Evolutionary conservation across 768 basidiomycete species (phyloP).

Genomic region (Arthromyces matolae): DNA sequence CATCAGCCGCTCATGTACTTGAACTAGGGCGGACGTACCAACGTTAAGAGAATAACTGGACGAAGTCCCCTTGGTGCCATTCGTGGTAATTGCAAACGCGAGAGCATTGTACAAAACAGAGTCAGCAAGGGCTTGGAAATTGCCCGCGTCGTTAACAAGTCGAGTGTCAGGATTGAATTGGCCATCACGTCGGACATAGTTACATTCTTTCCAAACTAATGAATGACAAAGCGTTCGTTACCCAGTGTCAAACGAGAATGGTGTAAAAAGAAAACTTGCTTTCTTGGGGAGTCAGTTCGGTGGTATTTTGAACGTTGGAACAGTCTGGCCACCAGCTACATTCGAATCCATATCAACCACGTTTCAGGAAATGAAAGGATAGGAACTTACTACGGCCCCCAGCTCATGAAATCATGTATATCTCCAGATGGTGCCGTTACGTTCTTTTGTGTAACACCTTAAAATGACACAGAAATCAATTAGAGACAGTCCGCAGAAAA

Average conservation of each 20-base stretch:
- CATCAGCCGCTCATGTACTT: no score
- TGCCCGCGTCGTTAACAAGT: no score
- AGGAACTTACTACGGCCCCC: constrained; percentile 59
- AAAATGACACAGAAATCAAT: no score
- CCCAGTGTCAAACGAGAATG: neutral
- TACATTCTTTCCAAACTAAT: constrained; percentile 57
- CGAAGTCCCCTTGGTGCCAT: no score
- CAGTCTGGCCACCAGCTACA: constrained; percentile 64
- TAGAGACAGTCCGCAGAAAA: no score
- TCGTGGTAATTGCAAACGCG: no score
- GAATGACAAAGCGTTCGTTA: neutral
- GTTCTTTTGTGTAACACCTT: constrained; percentile 50
- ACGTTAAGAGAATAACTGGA: constrained; percentile 42
- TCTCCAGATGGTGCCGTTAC: constrained; percentile 48
- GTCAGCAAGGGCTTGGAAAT: constrained; percentile 53
- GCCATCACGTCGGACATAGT: constrained; percentile 55
- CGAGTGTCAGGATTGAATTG: no score
- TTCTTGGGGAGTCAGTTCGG: constrained; percentile 49
- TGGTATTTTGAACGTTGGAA: constrained; percentile 52
- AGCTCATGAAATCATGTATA: constrained; percentile 64
- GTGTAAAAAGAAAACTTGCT: constrained; percentile 29
- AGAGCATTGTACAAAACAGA: no score
- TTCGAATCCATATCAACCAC: neutral
- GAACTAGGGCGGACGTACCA: constrained; percentile 25
- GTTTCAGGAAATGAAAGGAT: neutral